Evolutionary conservation across 2,329 filamentous ascomycete species (phyloP).

Genomic region (Alternaria longipes): DNA sequence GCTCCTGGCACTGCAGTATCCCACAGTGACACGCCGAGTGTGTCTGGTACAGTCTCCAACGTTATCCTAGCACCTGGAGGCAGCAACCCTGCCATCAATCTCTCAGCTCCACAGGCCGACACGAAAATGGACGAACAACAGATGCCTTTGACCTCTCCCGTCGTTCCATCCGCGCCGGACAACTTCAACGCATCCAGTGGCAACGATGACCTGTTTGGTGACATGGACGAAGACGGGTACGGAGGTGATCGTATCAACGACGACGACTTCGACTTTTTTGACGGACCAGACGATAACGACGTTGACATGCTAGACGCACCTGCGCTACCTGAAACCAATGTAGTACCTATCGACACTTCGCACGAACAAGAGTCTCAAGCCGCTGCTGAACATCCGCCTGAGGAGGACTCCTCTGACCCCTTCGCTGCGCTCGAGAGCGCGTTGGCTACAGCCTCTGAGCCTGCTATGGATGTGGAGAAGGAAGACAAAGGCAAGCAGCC

Average conservation of each 20-base stretch:
- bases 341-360: constrained; percentile 7
- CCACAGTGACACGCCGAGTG: constrained; percentile 40
- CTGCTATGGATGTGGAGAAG: constrained; percentile 2
- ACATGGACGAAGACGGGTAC: constrained; percentile 75
- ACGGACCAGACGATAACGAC: constrained; percentile 64
- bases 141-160: constrained; percentile 36
- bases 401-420: constrained; percentile 40
- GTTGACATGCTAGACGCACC: constrained; percentile 46
- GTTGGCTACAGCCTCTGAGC: constrained; percentile 25
- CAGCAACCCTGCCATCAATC: constrained; percentile 44
- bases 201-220: constrained; percentile 69
- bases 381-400: constrained; percentile 15
- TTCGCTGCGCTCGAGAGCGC: constrained; percentile 43
- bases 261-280: constrained; percentile 85
- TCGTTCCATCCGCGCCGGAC: constrained; percentile 31
- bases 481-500: constrained; percentile 14
- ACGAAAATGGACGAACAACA: constrained; percentile 29
- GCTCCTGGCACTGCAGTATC: constrained; percentile 41
- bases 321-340: constrained; percentile 25
- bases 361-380: neutral
- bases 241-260: constrained; percentile 80
- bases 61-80: constrained; percentile 41
- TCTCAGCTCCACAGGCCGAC: constrained; percentile 41
- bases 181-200: constrained; percentile 32
- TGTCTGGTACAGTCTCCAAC: constrained; percentile 37